These are phyloP conservation scores for Hevea brasiliensis DNA, from an alignment of 345 rosid genomes.

Conservation along the genomic window DNA sequence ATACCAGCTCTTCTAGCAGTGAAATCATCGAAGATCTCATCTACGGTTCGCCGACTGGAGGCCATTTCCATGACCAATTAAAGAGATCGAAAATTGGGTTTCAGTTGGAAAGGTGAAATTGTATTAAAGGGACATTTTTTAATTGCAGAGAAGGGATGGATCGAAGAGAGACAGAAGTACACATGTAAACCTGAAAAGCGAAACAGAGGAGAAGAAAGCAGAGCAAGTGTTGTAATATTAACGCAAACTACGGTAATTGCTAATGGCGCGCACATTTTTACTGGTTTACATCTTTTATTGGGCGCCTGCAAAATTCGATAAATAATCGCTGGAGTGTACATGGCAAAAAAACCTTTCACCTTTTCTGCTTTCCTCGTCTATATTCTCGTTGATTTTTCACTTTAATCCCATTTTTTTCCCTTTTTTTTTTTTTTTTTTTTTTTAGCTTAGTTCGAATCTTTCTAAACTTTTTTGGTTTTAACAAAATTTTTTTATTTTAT, in stretches of 20 bases:
- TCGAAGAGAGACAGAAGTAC: conserved; percentile 5
- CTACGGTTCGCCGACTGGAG: conserved; percentile 23
- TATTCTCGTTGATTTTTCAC: neutral
- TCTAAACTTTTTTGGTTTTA: no score
- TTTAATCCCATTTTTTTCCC: neutral
- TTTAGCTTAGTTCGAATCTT: no score
- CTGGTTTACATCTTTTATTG: neutral
- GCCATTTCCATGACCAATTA: conserved; percentile 26
- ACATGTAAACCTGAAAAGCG: conserved; percentile 9
- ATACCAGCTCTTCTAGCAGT: conserved; percentile 25
- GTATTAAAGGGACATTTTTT: neutral
- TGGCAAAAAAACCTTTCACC: neutral
- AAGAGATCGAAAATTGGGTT: neutral
- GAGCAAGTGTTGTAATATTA: conserved; percentile 1
- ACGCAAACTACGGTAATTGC: conserved; percentile 16
- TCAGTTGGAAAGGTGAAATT: neutral
- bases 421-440: neutral
- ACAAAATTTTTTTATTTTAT: no score
- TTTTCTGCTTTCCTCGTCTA: neutral
- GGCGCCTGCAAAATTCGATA: neutral
- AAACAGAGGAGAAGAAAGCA: neutral
- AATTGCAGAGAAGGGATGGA: conserved; percentile 8
- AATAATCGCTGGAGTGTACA: neutral
- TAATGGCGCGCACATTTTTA: conserved; percentile 12
- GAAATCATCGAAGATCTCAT: conserved; percentile 28